Percentiles rank a stretch among this genome's conserved stretches.
Conservation (phyloP, 1,284 basidiomycete genomes). For the Tetrapyrgos nigripes region DNA sequence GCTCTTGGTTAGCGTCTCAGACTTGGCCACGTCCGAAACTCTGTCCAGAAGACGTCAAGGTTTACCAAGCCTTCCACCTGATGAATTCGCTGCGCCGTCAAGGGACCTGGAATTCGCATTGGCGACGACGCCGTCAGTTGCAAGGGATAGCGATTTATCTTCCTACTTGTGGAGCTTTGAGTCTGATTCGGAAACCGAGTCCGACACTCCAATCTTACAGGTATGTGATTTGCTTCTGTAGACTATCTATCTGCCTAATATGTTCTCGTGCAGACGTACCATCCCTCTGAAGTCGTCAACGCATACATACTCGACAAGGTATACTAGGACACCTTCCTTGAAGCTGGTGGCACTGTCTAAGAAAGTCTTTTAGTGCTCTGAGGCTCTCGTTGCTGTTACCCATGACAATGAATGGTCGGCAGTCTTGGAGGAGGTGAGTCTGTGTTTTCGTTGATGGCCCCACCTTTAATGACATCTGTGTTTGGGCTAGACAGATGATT, state of each 20-base stretch:
- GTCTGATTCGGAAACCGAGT: background rate
- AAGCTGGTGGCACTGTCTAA: too few species aligned
- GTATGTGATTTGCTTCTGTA: background rate
- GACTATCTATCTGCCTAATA: background rate
- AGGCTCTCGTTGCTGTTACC: background rate
- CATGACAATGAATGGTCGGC: background rate
- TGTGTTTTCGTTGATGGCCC: too few species aligned
- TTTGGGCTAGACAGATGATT: too few species aligned
- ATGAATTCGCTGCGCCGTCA: background rate
- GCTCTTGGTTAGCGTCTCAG: too few species aligned
- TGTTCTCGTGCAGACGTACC: background rate
- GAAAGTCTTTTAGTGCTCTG: background rate
- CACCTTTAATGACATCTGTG: too few species aligned
- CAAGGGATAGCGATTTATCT: too few species aligned
- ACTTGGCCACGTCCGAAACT: too few species aligned
- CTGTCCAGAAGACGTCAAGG: too few species aligned
- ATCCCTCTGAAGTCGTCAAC: slow-evolving; percentile 6
- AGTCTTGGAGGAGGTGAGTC: background rate
- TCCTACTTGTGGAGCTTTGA: too few species aligned
- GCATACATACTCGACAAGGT: background rate
- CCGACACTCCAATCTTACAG: background rate
- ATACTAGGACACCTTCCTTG: background rate
- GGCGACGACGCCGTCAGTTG: too few species aligned
- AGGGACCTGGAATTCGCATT: too few species aligned
- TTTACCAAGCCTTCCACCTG: too few species aligned